Conservation (phyloP, 1,284 basidiomycete species). For the Taiwanofungus camphoratus region DNA sequence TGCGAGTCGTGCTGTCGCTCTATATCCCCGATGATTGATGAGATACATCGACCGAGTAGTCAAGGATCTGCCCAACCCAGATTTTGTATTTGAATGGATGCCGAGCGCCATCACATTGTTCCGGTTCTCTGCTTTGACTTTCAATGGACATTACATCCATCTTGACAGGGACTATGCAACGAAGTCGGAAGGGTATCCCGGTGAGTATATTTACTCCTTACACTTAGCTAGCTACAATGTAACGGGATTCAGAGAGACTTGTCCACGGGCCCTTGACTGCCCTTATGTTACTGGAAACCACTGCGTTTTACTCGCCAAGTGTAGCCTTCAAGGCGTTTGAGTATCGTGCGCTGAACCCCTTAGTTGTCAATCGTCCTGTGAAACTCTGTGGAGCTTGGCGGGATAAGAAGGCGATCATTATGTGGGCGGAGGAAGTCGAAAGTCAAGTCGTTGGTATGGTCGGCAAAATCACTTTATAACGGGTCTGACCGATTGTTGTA, state of each 20-base stretch:
- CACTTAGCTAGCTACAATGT: not conserved
- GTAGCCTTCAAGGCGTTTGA: slow-evolving; percentile 48
- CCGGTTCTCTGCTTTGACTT: slow-evolving; percentile 80
- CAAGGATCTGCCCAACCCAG: slow-evolving; percentile 41
- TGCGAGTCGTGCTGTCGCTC: slow-evolving; percentile 20
- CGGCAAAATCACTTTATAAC: slow-evolving; percentile 31
- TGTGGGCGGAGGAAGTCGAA: slow-evolving; percentile 28
- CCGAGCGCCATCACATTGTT: slow-evolving; percentile 72
- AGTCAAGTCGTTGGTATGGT: slow-evolving; percentile 66
- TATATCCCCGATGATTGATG: not conserved
- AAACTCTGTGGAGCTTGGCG: slow-evolving; percentile 49
- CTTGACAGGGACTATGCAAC: slow-evolving; percentile 68
- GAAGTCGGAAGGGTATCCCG: slow-evolving; percentile 67
- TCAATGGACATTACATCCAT: slow-evolving; percentile 73
- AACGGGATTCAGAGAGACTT: slow-evolving; percentile 50
- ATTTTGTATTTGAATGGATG: slow-evolving; percentile 60
- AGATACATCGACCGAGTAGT: slow-evolving; percentile 31
- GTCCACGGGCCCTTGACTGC: slow-evolving; percentile 82
- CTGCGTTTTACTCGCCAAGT: slow-evolving; percentile 41
- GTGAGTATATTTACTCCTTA: slow-evolving; percentile 33
- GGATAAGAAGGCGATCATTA: slow-evolving; percentile 23
- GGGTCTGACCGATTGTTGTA: not conserved
- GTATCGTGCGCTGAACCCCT: slow-evolving; percentile 72
- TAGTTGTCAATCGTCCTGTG: slow-evolving; percentile 58
- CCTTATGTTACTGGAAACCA: slow-evolving; percentile 66